Percentiles rank a stretch among this genome's conserved stretches.
Conservation (phyloP, 139 green algal species). For the Nannochloris sp. region DNA sequence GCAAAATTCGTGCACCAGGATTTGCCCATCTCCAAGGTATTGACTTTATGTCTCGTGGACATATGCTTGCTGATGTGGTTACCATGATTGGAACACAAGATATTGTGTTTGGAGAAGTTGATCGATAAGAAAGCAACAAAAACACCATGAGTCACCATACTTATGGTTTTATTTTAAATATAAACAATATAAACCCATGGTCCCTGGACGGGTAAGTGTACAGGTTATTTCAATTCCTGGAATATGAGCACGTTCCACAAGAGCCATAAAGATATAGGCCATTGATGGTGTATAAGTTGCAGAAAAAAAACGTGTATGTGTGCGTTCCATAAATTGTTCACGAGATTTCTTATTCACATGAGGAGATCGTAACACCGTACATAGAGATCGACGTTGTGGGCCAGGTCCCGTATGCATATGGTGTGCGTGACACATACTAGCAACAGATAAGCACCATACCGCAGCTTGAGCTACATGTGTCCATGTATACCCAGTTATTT, state of each 20-base stretch:
- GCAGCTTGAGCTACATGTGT: too few relatives aligned
- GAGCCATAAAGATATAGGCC: neutral
- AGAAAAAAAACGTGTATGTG: slow-evolving; percentile 20
- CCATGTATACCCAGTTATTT: too few relatives aligned
- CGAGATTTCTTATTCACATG: slow-evolving; percentile 31
- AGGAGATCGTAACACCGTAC: slow-evolving; percentile 26
- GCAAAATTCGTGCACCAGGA: slow-evolving; percentile 30
- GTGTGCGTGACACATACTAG: neutral
- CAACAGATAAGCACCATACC: too few relatives aligned
- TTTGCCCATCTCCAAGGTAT: slow-evolving; percentile 42
- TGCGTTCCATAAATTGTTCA: slow-evolving; percentile 27
- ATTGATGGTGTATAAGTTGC: neutral
- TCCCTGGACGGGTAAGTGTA: neutral
- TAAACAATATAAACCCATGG: neutral
- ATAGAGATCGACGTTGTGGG: slow-evolving; percentile 22
- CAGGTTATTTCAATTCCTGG: neutral
- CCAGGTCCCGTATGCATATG: slow-evolving; percentile 13
- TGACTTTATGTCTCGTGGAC: slow-evolving; percentile 58
- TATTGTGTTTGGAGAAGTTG: slow-evolving; percentile 79
- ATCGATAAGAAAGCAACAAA: slow-evolving; percentile 20
- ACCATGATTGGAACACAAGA: slow-evolving; percentile 82
- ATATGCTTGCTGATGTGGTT: slow-evolving; percentile 79
- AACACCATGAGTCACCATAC: neutral
- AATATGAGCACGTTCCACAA: slow-evolving; percentile 1
- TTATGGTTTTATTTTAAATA: slow-evolving; percentile 9